phyloP scores from a whole-genome alignment of 306 rosid species.

The Cercis canadensis region DNA sequence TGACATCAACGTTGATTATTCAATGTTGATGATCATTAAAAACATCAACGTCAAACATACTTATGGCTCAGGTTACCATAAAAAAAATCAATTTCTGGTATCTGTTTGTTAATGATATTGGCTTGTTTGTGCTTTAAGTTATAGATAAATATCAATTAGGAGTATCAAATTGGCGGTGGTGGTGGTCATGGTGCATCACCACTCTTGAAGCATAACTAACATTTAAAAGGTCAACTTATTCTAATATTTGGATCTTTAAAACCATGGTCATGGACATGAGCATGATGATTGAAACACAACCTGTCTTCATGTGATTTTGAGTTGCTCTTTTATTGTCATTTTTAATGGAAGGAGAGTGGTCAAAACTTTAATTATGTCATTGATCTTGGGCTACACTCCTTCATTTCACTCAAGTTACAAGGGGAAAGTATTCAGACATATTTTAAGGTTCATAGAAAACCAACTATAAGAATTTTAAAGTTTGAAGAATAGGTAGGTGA shows the following conservation, averaged over 20 bases:
- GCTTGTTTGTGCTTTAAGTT: conserved; percentile 39
- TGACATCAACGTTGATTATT: conserved; percentile 35
- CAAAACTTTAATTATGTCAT: no score
- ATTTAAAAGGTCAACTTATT: conserved; percentile 19
- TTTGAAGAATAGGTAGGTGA: no score
- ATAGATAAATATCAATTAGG: conserved; percentile 26
- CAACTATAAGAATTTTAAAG: no score
- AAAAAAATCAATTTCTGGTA: not conserved
- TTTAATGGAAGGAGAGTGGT: no score
- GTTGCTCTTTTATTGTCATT: no score
- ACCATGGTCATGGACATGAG: no score
- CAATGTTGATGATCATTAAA: not conserved
- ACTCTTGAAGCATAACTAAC: conserved; percentile 24
- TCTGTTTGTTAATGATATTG: conserved; percentile 16
- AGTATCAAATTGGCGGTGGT: conserved; percentile 37
- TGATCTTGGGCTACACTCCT: no score
- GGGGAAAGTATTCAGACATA: no score
- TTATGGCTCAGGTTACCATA: conserved; percentile 41
- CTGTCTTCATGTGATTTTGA: no score
- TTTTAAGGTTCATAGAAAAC: no score
- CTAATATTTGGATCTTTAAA: conserved; percentile 21
- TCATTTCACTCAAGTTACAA: no score
- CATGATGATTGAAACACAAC: no score
- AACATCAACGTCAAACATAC: conserved; percentile 42
- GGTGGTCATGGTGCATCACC: conserved; percentile 12